Evolutionary conservation across 2,329 filamentous ascomycete genomes (phyloP).

Genomic region (Harringtonia lauricola): DNA sequence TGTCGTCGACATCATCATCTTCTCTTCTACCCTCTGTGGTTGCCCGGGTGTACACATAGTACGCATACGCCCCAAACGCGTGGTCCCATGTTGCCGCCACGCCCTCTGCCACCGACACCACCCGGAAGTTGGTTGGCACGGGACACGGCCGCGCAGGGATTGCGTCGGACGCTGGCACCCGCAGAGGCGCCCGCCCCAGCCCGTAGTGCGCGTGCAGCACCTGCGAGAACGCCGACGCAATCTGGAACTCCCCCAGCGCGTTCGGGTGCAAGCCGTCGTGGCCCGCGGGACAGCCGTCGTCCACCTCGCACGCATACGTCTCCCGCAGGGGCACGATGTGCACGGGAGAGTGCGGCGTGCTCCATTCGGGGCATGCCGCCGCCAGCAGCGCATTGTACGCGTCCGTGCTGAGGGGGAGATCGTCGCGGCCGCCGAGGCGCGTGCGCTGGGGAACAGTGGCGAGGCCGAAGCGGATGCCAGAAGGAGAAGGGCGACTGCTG

Average conservation of each 20-base stretch:
- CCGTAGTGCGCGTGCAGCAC: constrained; percentile 14
- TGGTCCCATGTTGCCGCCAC: not conserved
- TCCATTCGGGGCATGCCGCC: constrained; percentile 13
- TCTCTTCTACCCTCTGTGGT: too few relatives aligned
- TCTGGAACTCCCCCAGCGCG: constrained; percentile 27
- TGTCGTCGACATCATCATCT: too few relatives aligned
- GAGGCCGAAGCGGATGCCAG: constrained; percentile 12
- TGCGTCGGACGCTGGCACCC: not conserved
- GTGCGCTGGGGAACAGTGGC: constrained; percentile 13
- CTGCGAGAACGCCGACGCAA: constrained; percentile 26
- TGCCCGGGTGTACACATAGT: not conserved
- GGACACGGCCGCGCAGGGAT: not conserved
- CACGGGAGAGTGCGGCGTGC: constrained; percentile 14
- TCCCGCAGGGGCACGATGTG: constrained; percentile 16
- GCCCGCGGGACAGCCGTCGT: constrained; percentile 2
- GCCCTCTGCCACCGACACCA: not conserved
- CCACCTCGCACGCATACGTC: constrained; percentile 11
- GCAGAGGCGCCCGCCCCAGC: too few relatives aligned
- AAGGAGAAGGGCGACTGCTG: too few relatives aligned
- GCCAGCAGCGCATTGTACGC: constrained; percentile 12
- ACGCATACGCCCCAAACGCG: not conserved
- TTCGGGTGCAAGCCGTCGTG: constrained; percentile 28
- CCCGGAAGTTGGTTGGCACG: not conserved
- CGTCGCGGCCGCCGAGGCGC: constrained; percentile 10
- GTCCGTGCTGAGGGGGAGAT: constrained; percentile 7